Evolutionary conservation across 2,329 filamentous ascomycete genomes (phyloP), one percentile per base, ranked within the genome.

Genomic region (Eurotiales sp.): DNA sequence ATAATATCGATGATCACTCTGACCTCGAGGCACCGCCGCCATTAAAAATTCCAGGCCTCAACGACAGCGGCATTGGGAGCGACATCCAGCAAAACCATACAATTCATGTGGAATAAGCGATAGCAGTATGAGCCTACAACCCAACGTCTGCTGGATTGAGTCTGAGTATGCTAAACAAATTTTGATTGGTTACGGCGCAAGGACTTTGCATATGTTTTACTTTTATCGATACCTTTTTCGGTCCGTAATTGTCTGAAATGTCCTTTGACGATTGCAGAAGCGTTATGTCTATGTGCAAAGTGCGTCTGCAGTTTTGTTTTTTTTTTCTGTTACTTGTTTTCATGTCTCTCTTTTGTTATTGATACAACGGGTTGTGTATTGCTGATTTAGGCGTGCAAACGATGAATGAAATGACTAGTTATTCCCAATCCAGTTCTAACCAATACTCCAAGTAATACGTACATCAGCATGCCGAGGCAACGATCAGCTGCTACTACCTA

Each of bases 31-130:
- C 52, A 29, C 52, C 52, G 12, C 43, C 47, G 12, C 41, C 15
- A n/a, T 32, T 51, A 8, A 55, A 52, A 19, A 21, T 46, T 8
- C 41, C 42, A 11, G 39, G 39, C 3, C 50, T 36, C n/a, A 47
- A 34, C 23, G 53, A 55, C 37, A 55, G 53, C 12, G 53, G 50
- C 12, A 44, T 55, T 36, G 53, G 53, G 40, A 53, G 51, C 27
- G 51, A 53, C 17, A 45, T 53, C 25, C 51, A 53, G 12, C 32
- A 30, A 6, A 3, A n/a, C 15, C 19, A 27, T 17, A 15, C 12
- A 1, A 22, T 21, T 27, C 12, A 37, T 8, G 15, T 37, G n/a
- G 34, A 37, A 10, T 36, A 36, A 36, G 19, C 21, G 15, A 8
- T n/a, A n/a, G n/a, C n/a, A 37, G 6, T 3, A 10, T 32, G 29